Percentiles rank a stretch among this genome's conserved stretches.
These are phyloP conservation scores for Pisolithus microcarpus DNA, from an alignment of 768 basidiomycete genomes.

Conservation along the genomic window DNA sequence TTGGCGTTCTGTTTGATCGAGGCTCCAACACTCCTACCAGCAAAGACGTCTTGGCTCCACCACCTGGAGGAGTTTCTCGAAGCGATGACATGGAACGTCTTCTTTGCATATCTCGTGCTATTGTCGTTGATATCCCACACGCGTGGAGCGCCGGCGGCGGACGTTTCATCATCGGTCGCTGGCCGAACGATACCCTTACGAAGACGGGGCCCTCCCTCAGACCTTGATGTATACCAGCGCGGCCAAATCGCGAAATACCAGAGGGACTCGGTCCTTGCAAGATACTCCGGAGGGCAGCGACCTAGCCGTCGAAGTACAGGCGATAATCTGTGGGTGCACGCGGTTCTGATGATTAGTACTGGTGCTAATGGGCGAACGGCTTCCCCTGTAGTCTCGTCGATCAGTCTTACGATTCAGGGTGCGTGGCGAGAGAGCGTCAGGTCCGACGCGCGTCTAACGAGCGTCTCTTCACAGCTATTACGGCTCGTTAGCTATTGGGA, in stretches of 20 bases:
- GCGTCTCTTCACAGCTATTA: slow-evolving; percentile 23
- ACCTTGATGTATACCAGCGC: slow-evolving; percentile 4
- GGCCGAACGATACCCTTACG: slow-evolving; percentile 18
- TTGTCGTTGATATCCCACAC: slow-evolving; percentile 9
- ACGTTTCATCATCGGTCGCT: background rate
- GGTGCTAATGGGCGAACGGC: background rate
- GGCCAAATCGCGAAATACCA: slow-evolving; percentile 37
- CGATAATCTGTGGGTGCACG: slow-evolving; percentile 41
- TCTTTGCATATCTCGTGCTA: slow-evolving; percentile 7
- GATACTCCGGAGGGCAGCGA: slow-evolving; percentile 35
- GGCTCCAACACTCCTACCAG: too few species aligned
- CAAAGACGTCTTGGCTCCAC: too few species aligned
- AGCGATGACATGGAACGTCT: background rate
- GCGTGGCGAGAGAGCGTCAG: slow-evolving; percentile 7
- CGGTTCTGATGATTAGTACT: background rate
- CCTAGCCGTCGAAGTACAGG: slow-evolving; percentile 38
- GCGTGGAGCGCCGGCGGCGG: slow-evolving; percentile 11
- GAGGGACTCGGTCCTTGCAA: slow-evolving; percentile 33
- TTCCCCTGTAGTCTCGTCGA: slow-evolving; percentile 45
- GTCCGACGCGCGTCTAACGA: background rate
- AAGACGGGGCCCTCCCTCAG: slow-evolving; percentile 7
- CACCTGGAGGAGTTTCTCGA: too few species aligned
- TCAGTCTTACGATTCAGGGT: slow-evolving; percentile 63
- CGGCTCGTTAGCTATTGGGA: slow-evolving; percentile 37
- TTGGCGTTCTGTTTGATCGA: too few species aligned